These are phyloP conservation scores for Drechslera avenae DNA, from an alignment of 2,329 filamentous ascomycete species.

Conservation along the genomic window DNA sequence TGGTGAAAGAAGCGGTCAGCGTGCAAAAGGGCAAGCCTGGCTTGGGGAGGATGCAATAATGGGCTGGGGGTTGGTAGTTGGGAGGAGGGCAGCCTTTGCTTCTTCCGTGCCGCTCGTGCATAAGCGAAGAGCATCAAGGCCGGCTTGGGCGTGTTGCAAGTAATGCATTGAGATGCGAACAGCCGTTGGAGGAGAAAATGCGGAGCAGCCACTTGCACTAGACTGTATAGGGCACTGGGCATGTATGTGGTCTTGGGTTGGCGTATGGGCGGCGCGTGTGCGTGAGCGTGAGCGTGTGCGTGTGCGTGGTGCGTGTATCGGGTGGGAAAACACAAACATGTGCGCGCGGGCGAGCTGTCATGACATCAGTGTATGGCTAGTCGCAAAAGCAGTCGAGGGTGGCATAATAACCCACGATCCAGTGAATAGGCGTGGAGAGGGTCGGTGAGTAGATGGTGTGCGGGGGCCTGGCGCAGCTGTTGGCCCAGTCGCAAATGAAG, in stretches of 20 bases:
- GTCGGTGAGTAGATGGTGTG: slow-evolving; percentile 8
- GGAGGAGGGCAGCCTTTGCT: too few relatives aligned
- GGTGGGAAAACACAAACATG: too few relatives aligned
- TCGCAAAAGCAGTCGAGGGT: slow-evolving; percentile 7
- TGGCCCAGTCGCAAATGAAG: slow-evolving; percentile 19
- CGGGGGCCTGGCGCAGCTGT: slow-evolving; percentile 18
- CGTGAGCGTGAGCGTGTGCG: not conserved
- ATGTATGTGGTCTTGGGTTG: too few relatives aligned
- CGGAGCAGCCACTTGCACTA: not conserved
- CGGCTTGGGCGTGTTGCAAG: not conserved
- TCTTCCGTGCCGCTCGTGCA: too few relatives aligned
- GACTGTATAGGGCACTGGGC: not conserved
- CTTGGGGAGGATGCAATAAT: too few relatives aligned
- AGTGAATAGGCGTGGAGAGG: slow-evolving; percentile 2
- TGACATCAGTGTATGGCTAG: not conserved
- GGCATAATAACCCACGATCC: slow-evolving; percentile 1
- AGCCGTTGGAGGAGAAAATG: not conserved
- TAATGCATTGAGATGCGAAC: slow-evolving; percentile 1
- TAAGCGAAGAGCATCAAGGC: too few relatives aligned
- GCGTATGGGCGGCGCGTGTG: too few relatives aligned
- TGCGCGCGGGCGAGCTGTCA: too few relatives aligned
- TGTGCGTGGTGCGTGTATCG: too few relatives aligned
- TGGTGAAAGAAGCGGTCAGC: too few relatives aligned
- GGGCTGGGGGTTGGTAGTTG: too few relatives aligned
- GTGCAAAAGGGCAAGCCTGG: too few relatives aligned